phyloP scores from a whole-genome alignment of 139 green algal genomes.

The Chlorella sp. region DNA sequence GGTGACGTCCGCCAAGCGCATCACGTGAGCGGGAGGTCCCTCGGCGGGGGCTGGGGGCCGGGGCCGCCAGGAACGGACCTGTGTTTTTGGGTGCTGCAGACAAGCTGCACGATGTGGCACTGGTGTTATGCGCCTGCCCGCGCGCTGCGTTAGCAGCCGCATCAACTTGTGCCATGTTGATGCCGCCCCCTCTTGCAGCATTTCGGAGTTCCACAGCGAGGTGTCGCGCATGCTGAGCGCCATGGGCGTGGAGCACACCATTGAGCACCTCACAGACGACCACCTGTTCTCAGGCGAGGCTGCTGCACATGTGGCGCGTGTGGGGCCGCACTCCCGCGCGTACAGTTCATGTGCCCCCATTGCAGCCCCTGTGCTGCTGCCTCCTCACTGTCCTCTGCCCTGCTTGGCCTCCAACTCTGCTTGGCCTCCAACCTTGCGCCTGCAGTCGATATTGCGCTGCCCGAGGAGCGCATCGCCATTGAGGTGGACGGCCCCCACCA shows the following conservation, averaged over 20 bases:
- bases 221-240: constrained; percentile 48
- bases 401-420: no score
- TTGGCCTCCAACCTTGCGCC: not conserved
- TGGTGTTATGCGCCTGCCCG: not conserved
- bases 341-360: no score
- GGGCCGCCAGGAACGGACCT: no score
- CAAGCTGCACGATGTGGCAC: constrained; percentile 52
- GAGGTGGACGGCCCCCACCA: constrained; percentile 69
- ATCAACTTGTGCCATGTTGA: not conserved
- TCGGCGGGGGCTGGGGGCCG: no score
- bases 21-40: constrained; percentile 21
- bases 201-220: constrained; percentile 56
- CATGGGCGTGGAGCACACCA: constrained; percentile 49
- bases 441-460: constrained; percentile 60
- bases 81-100: no score
- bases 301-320: no score
- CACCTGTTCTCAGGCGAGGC: constrained; percentile 47
- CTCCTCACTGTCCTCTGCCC: no score
- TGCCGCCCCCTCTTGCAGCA: not conserved
- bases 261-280: constrained; percentile 60
- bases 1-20: constrained; percentile 10
- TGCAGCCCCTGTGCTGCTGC: not conserved
- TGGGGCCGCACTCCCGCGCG: no score
- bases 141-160: not conserved
- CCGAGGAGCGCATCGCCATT: constrained; percentile 48